Base-by-base conservation (phyloP, 352 stramenopile species). In the Globisporangium echinulatum region DNA sequence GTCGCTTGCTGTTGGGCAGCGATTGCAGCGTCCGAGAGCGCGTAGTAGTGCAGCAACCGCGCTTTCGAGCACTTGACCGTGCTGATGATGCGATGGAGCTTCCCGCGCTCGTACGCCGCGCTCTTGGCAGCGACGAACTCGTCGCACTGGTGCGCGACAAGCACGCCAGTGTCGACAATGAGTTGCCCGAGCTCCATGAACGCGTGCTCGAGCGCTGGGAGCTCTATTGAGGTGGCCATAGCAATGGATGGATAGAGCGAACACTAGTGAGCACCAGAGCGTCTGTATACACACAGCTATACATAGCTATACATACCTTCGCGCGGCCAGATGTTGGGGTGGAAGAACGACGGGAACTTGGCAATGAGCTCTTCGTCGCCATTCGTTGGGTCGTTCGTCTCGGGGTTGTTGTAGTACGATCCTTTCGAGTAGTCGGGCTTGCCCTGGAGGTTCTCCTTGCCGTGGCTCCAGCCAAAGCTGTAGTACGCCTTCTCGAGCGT, bases 341-440 rank as follows among this genome's bases (percentile, higher is more conserved):
- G 86, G 67, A 91, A 94, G 69, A 98, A 98, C 13, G 88, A 83
- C 58, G 92, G 93, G 73, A 87, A 91, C 59, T 79, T 72, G 51
- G 67, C 53, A 38, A 96, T 87, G 38, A 96, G 71, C 50, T 81
- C 66, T 36, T 93, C 71, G 69, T 97, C 72, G 57, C 77, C 75
- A 55, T 79, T 67, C 5, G 84, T 87, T 13, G 90, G 79, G 54
- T 80, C 68, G 77, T 99, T 97, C 19, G 75, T 78, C 54, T 98
- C 68, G 5, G 95, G 94, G 77, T 99, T 99, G 71, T 97, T 98
- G 76, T 99, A 99, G 70, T 97, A 99, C 56, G 85, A 97, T 3
- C 88, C 96, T 69, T 99, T 99, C 59, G 86, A 87, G 56, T 85
- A 88, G 74, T 99, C 96, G 2, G 93, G 92, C 62, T 92, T 84